Evolutionary conservation across 306 rosid genomes (phyloP), one percentile per base, ranked within the genome.

Genomic region (Calophaca sinica): DNA sequence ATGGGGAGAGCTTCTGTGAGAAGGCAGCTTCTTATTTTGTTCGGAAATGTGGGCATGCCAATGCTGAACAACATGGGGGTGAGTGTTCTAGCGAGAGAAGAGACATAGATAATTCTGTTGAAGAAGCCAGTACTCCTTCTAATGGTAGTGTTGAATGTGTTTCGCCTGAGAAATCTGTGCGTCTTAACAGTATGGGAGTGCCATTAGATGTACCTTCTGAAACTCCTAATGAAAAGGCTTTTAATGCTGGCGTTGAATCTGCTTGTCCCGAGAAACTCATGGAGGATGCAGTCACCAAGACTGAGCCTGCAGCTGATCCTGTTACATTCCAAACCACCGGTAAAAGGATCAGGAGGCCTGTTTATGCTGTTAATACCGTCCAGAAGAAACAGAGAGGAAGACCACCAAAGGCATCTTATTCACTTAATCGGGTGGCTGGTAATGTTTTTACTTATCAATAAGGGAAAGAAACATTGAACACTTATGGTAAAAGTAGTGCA

Each of bases 1-100:
- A 86, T 63, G 82, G 88, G 50, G 62, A 65, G 31, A 84, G 54
- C 70, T 72, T 81, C 52, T 91, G 97, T 71, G 94, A 91, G 91
- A 89, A 83, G 79, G 84, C 82, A 29, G 71, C 65, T 28, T 73
- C 92, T 32, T 91, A 89, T 78, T 89, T 91, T 77, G 89, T 86
- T 2, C 58, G 84, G 67, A 86, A 83, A 58, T 75, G 82, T 36
- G 89, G 69, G 32, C 77, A 81, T 49, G 20, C 50, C 12, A 68
- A 45, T 48, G 3, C 60, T 31, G 79, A 73, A 36, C 42, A 12
- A 60, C 79, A 41, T 39, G 82, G 45, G 45, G 63, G 52, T 50
- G 86, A 62, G 52, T 33, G 75, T 65, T 49, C 32, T 32, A 33
- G 36, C 26, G 82, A 79, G 85, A 51, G 35, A 62, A 87, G 68